Evolutionary conservation across 2,329 filamentous ascomycete genomes (phyloP).

Genomic region (Penicillium sp.): DNA sequence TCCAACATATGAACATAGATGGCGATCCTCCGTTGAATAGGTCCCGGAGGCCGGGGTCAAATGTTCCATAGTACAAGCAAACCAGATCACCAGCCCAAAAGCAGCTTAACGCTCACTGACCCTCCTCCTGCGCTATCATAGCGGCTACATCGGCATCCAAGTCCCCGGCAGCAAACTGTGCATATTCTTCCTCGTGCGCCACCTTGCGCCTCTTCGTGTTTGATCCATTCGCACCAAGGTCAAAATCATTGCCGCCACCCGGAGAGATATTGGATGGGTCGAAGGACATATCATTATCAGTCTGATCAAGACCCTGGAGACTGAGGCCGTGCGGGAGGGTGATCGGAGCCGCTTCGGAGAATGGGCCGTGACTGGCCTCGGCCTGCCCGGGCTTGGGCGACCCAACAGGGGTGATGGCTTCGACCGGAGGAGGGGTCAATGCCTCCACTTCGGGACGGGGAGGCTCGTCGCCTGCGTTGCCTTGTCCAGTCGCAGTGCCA

Average conservation of each 20-base stretch:
- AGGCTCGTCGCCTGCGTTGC: slow-evolving; percentile 32
- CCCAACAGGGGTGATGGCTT: slow-evolving; percentile 55
- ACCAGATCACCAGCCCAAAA: not conserved
- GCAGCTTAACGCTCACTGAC: slow-evolving; percentile 13
- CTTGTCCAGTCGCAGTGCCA: slow-evolving; percentile 47
- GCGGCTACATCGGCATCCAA: slow-evolving; percentile 64
- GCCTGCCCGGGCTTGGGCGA: slow-evolving; percentile 45
- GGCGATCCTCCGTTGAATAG: not conserved
- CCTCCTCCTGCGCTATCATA: slow-evolving; percentile 53
- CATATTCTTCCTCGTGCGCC: slow-evolving; percentile 44
- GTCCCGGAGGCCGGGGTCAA: not conserved
- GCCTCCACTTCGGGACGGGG: slow-evolving; percentile 79
- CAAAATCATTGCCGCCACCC: slow-evolving; percentile 24
- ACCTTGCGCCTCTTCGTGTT: slow-evolving; percentile 54
- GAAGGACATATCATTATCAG: slow-evolving; percentile 18
- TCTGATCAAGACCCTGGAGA: slow-evolving; percentile 24
- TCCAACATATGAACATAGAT: not conserved
- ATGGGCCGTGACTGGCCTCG: slow-evolving; percentile 33
- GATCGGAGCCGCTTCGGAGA: slow-evolving; percentile 17
- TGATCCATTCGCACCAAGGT: slow-evolving; percentile 30
- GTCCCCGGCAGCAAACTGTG: slow-evolving; percentile 54
- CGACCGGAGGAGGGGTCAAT: slow-evolving; percentile 75
- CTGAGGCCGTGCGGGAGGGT: slow-evolving; percentile 16
- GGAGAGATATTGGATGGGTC: slow-evolving; percentile 22
- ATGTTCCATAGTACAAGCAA: not conserved